Conservation (phyloP, 2,329 filamentous ascomycete species). For the Microsporum audouinii region DNA sequence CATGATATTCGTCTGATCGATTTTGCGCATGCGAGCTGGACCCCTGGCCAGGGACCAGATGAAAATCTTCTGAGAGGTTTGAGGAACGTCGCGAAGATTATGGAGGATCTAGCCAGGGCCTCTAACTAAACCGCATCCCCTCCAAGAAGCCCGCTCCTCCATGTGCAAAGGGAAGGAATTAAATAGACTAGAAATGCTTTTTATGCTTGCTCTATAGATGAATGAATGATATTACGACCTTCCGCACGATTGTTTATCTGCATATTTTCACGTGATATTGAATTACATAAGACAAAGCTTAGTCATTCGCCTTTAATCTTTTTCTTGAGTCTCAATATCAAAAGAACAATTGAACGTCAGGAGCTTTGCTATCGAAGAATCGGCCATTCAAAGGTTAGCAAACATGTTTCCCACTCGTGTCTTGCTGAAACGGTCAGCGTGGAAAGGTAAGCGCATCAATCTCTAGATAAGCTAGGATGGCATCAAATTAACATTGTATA, state of each 20-base stretch:
- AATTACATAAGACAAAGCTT: neutral
- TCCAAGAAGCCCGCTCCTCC: too few species aligned
- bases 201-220: neutral
- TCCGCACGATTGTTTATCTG: neutral
- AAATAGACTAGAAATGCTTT: neutral
- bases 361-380: neutral
- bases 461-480: too few species aligned
- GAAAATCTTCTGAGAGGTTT: slow-evolving; percentile 71
- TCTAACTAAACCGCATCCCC: neutral
- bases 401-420: slow-evolving; percentile 59
- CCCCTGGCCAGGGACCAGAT: slow-evolving; percentile 69
- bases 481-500: neutral
- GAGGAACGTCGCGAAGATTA: slow-evolving; percentile 57
- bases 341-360: neutral
- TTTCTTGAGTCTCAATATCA: neutral
- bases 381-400: slow-evolving; percentile 3
- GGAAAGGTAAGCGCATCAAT: slow-evolving; percentile 56
- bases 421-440: slow-evolving; percentile 65
- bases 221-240: neutral
- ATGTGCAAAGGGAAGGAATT: neutral
- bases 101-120: slow-evolving; percentile 49
- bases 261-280: neutral
- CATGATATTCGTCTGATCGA: slow-evolving; percentile 83
- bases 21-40: slow-evolving; percentile 86
- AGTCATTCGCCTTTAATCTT: neutral